Conservation (phyloP, 805 yeast genomes). For the Zygoascus biomembranicola region DNA sequence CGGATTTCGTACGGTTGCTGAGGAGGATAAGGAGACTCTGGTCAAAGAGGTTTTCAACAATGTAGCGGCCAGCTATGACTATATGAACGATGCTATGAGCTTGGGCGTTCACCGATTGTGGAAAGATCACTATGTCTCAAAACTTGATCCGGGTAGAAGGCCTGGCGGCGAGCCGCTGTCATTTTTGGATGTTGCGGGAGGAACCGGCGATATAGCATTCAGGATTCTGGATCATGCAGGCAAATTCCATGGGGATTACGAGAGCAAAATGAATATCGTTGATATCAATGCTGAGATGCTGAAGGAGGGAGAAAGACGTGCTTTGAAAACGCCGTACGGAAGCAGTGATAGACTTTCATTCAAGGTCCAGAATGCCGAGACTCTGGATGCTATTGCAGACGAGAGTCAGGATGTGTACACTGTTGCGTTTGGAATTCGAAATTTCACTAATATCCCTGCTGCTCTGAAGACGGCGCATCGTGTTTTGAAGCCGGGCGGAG, state of each 20-base stretch:
- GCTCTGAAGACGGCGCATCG: slow-evolving; percentile 94
- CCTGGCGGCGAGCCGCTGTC: slow-evolving; percentile 78
- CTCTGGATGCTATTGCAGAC: slow-evolving; percentile 71
- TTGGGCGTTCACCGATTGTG: slow-evolving; percentile 90
- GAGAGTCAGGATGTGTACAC: slow-evolving; percentile 92
- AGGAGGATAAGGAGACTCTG: slow-evolving; percentile 62
- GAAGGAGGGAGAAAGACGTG: slow-evolving; percentile 80
- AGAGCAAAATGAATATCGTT: slow-evolving; percentile 78
- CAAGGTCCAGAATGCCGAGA: slow-evolving; percentile 88
- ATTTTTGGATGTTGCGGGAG: slow-evolving; percentile 96
- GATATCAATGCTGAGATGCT: slow-evolving; percentile 97
- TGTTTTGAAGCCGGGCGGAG: slow-evolving; percentile 94
- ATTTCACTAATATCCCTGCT: slow-evolving; percentile 89
- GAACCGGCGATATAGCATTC: slow-evolving; percentile 97
- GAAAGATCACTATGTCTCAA: slow-evolving; percentile 84
- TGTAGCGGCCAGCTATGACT: slow-evolving; percentile 89
- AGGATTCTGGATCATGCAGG: slow-evolving; percentile 90
- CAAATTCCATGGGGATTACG: slow-evolving; percentile 60
- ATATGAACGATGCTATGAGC: slow-evolving; percentile 98
- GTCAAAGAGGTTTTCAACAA: slow-evolving; percentile 83
- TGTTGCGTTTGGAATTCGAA: slow-evolving; percentile 94
- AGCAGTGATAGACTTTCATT: slow-evolving; percentile 61
- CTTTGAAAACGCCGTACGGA: slow-evolving; percentile 49
- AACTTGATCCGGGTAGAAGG: slow-evolving; percentile 88
- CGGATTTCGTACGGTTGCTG: slow-evolving; percentile 78